Base-by-base conservation (phyloP, 371 early-diverging fungal genomes). In the Haplosporangium sp. region DNA sequence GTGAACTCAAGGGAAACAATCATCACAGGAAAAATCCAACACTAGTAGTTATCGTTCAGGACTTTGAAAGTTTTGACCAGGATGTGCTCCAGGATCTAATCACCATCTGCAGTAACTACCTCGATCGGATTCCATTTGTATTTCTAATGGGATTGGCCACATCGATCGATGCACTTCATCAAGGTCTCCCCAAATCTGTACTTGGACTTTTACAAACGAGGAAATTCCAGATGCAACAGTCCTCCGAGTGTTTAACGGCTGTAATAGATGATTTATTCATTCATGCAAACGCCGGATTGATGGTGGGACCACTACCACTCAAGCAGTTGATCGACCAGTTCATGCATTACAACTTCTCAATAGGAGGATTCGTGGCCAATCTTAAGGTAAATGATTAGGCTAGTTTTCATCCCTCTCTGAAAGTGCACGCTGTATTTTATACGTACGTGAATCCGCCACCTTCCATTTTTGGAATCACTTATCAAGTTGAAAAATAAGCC, bases 91-190 rank as follows among this genome's bases (percentile, higher is more conserved):
- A 93, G 60, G 92, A 94, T 70, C 87, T 96, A 61, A 86, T 95
- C 63, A 86, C 86, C 20, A 93, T 96, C 55, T 90, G 88, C 86
- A 91, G 94, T 78, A 89, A 91, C 63, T 93, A 94, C 82, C 86
- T 89, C 67, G 69, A 82, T 39, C 71, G 84, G 37, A 76, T 96
- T 19, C 97, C 96, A 5, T 89, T 97, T 68, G 89, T 94, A 1
- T 84, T 96, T n/a, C 71, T 96, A 0, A 83, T 97, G 73, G 96
- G 96, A 19, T 83, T 97, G 59, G 95, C 96, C 2, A 96, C 96
- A 2, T 93, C 94, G 2, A 87, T 89, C n/a, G 94, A 95, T 45
- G 88, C 91, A 15, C 56, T 97, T 13, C 94, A 95, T 65, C 95
- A 96, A 79, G 86, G 92, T 1, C 82, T 96, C 9, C 87, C 92